Percentiles rank a stretch among this genome's conserved stretches.
Conservation (phyloP, 169 alveolate genomes). For the Cryptosporidium ubiquitum region DNA sequence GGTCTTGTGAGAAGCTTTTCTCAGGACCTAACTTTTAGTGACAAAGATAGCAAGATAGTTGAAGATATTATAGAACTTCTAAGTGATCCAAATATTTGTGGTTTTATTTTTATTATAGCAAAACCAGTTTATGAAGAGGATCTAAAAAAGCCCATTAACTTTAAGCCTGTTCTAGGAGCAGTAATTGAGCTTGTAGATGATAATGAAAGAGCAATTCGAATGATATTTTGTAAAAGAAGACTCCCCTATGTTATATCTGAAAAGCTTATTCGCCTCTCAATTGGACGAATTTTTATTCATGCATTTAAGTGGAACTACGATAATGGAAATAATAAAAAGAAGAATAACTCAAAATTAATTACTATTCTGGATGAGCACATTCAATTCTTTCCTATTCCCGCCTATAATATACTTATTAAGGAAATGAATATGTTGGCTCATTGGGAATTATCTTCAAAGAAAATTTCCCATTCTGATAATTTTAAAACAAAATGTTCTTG, state of each 20-base stretch:
- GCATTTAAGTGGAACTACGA: constrained; percentile 9
- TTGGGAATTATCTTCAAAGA: constrained; percentile 4
- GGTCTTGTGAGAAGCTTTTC: background rate
- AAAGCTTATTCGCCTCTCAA: background rate
- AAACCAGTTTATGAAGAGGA: background rate
- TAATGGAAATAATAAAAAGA: background rate
- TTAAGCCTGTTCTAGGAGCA: constrained; percentile 11
- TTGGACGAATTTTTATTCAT: constrained; percentile 24
- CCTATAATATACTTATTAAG: constrained; percentile 24
- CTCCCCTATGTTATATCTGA: constrained; percentile 20
- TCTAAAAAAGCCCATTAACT: background rate
- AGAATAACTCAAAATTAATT: background rate
- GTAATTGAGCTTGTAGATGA: constrained; percentile 24
- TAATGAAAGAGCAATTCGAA: constrained; percentile 5
- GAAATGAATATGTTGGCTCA: constrained; percentile 34
- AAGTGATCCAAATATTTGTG: constrained; percentile 12
- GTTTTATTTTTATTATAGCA: constrained; percentile 13
- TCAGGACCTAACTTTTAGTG: background rate
- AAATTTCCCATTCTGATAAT: background rate
- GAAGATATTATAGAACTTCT: background rate
- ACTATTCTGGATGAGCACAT: constrained; percentile 14
- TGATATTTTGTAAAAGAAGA: constrained; percentile 32
- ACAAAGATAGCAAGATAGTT: background rate
- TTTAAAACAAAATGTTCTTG: constrained; percentile 10
- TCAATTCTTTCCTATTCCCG: constrained; percentile 31